These are phyloP conservation scores for Salix viminalis DNA, from an alignment of 345 rosid genomes.

Conservation along the genomic window DNA sequence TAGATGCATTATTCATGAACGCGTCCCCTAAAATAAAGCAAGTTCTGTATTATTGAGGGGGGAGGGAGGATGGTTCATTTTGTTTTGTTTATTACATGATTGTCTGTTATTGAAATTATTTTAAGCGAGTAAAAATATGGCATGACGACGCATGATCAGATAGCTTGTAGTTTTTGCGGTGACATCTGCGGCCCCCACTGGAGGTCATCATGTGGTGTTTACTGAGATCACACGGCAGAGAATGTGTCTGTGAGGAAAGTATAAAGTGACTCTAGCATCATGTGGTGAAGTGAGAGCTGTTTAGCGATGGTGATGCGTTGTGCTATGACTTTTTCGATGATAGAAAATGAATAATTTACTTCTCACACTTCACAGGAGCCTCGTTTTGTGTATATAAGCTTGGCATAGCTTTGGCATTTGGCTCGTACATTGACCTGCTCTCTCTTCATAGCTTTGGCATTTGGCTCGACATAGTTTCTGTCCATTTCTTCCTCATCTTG, in stretches of 20 bases:
- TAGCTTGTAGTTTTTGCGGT: neutral
- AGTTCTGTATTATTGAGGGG: neutral
- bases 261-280: constrained; percentile 6
- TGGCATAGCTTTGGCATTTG: neutral
- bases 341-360: neutral
- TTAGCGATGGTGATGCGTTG: constrained; percentile 14
- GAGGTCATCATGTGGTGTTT: neutral
- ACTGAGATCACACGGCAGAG: constrained; percentile 3
- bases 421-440: neutral
- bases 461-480: neutral
- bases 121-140: neutral
- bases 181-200: neutral
- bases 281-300: neutral
- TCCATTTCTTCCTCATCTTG: neutral
- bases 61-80: neutral
- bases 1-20: neutral
- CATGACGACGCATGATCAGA: neutral
- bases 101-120: constrained; percentile 10
- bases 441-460: neutral
- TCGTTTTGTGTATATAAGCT: neutral
- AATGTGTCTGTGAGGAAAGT: constrained; percentile 7
- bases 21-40: neutral
- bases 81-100: constrained; percentile 15
- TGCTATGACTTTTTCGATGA: constrained; percentile 30
- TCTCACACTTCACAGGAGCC: neutral